These are phyloP conservation scores for Phytophthora cryptogea DNA, from an alignment of 352 stramenopile species.

Conservation along the genomic window DNA sequence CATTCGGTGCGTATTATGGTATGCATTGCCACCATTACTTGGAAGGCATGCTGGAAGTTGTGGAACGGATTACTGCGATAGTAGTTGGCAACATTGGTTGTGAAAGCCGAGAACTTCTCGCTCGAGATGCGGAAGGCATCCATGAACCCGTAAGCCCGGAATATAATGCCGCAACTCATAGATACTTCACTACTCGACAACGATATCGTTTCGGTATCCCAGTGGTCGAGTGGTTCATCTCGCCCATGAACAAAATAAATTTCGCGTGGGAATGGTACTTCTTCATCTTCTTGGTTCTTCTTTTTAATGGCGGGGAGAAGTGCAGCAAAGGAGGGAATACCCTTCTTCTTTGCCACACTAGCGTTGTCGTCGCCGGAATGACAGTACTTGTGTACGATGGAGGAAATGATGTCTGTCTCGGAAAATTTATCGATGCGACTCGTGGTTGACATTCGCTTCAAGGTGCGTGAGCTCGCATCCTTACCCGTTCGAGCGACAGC, in stretches of 20 bases:
- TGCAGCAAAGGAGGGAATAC: constrained; percentile 20
- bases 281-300: constrained; percentile 56
- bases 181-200: constrained; percentile 46
- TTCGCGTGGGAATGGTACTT: constrained; percentile 60
- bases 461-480: constrained; percentile 2
- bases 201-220: constrained; percentile 51
- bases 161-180: constrained; percentile 50
- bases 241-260: constrained; percentile 44
- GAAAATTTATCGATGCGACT: constrained; percentile 39
- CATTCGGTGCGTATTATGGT: constrained; percentile 61
- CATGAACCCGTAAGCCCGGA: constrained; percentile 57
- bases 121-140: constrained; percentile 55
- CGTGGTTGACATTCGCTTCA: constrained; percentile 28
- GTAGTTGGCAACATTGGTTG: constrained; percentile 62
- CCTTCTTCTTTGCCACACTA: constrained; percentile 20
- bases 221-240: constrained; percentile 58
- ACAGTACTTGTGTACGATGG: constrained; percentile 64
- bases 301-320: constrained; percentile 43
- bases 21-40: constrained; percentile 66
- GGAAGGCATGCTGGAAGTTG: constrained; percentile 80
- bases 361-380: constrained; percentile 21
- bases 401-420: constrained; percentile 64
- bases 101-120: constrained; percentile 61
- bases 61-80: constrained; percentile 83
- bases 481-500: constrained; percentile 22